These are phyloP conservation scores for Volvox reticuliferus DNA, from an alignment of 139 green algal genomes.

Conservation along the genomic window DNA sequence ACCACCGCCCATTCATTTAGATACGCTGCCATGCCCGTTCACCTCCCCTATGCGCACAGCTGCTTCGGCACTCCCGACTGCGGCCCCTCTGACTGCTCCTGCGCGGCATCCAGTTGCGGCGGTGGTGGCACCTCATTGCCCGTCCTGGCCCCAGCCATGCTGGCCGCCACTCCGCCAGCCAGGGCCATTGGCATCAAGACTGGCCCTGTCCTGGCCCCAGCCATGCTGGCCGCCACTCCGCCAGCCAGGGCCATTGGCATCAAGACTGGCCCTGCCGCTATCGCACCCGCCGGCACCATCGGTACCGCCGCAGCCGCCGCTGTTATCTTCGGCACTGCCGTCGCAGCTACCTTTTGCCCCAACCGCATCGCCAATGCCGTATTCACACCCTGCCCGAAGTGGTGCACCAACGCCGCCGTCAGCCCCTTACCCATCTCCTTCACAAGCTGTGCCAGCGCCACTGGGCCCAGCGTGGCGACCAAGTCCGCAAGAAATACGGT, in stretches of 20 bases:
- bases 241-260: not conserved
- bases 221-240: not conserved
- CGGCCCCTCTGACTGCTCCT: not conserved
- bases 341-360: slow-evolving; percentile 12
- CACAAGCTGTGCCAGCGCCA: slow-evolving; percentile 30
- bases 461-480: not conserved
- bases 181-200: not conserved
- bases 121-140: not conserved
- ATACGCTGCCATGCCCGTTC: too few species aligned
- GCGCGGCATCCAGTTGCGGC: not conserved
- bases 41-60: too few species aligned
- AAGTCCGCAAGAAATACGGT: not conserved
- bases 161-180: not conserved
- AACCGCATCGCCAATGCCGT: slow-evolving; percentile 37
- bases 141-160: not conserved
- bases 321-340: not conserved
- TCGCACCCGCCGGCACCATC: slow-evolving; percentile 1
- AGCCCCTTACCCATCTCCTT: slow-evolving; percentile 38
- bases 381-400: slow-evolving; percentile 29
- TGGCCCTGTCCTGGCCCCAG: not conserved
- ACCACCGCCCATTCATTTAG: too few species aligned
- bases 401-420: slow-evolving; percentile 35
- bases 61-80: not conserved
- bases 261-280: not conserved
- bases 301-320: not conserved